Evolutionary conservation across 2,329 filamentous ascomycete genomes (phyloP), one percentile per base, ranked within the genome.

Genomic region (Ceratocystis lukuohia): DNA sequence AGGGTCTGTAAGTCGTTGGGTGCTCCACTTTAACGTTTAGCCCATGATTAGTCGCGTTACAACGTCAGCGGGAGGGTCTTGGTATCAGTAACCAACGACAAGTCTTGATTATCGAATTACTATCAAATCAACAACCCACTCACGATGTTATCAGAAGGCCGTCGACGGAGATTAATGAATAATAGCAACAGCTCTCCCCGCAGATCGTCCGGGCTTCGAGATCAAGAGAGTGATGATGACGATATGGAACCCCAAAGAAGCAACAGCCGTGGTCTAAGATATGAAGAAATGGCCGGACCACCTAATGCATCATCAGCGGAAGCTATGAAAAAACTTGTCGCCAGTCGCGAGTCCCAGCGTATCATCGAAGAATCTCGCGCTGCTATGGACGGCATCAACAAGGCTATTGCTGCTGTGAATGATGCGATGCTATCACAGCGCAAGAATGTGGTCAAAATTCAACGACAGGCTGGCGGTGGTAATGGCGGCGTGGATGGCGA

Each of bases 401-500:
- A 59, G 8, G 66, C 66, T 12, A 65, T 68, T 22, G 44, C 50
- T 15, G 28, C 64, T 22, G 48, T 66, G 33, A 68, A 68, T 30
- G 64, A 68, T 30, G 59, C 66, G 17, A 64, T 68, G 10, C 8
- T 66, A 8, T 59, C 56, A 8, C 66, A 68, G 61, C 64, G 64
- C 20, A 61, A 53, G 8, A 15, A 56, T 20, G 50, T 68, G 17
- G 30, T 61, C n/a, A 62, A 63, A n/a, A 33, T 63, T n/a, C 30
- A 57, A 20, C 61, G 64, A 17, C 56, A 17, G 17, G 28, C 28
- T 25, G 30, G 33, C 10, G 22, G 50, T 37, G 46, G 25, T 8
- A 22, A 50, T 7, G 3, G 37, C 12, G 33, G 48, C 25, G 50
- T 17, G 22, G 44, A 53, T 5, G 61, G 59, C n/a, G 61, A 67